These are phyloP conservation scores for Capsella bursapastoris DNA, from an alignment of 345 rosid species.

Conservation along the genomic window DNA sequence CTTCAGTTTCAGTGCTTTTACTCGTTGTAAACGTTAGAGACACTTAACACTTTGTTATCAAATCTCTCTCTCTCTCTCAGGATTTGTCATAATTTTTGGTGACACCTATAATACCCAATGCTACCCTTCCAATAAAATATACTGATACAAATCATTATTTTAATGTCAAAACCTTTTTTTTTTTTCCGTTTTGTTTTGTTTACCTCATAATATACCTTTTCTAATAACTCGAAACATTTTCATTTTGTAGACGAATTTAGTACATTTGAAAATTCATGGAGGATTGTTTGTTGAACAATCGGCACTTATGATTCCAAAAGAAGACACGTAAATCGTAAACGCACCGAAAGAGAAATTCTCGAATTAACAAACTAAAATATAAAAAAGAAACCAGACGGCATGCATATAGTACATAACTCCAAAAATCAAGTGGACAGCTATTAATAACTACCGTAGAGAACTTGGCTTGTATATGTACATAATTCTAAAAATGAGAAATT, in stretches of 20 bases:
- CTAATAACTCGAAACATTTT: not conserved
- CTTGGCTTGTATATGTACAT: not conserved
- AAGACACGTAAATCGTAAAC: not conserved
- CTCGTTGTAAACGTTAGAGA: too few relatives aligned
- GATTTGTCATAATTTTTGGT: not conserved
- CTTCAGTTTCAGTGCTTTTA: too few relatives aligned
- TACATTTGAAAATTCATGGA: not conserved
- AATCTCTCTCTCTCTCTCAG: not conserved
- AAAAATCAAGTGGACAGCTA: not conserved
- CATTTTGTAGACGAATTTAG: not conserved
- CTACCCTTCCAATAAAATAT: not conserved
- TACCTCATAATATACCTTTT: not conserved
- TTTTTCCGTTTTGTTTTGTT: not conserved
- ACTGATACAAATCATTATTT: not conserved
- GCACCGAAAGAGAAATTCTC: not conserved
- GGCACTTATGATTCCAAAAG: not conserved
- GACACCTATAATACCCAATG: not conserved
- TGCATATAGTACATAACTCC: not conserved
- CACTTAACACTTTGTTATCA: too few relatives aligned
- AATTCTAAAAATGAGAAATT: not conserved
- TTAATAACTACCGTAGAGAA: not conserved
- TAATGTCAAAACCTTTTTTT: too few relatives aligned
- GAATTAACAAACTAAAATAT: not conserved
- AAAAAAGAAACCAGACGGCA: not conserved
- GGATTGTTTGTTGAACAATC: not conserved